Evolutionary conservation across 1,139 yeast genomes (phyloP), one percentile per base, ranked within the genome.

Genomic region (Pichia sp.): DNA sequence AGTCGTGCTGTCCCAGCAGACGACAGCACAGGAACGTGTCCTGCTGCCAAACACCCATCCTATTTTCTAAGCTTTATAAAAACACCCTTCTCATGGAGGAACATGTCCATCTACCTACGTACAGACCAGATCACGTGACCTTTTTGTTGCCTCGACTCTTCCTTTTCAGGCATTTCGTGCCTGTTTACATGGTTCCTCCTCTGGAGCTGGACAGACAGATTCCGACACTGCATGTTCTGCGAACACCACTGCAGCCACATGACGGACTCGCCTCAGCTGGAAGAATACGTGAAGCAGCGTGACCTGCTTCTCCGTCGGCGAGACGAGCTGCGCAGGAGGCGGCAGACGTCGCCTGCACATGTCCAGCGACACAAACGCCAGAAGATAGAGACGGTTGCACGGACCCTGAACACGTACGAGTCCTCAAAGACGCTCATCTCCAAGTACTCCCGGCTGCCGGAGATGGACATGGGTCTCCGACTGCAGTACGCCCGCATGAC

Each of bases 361-460:
- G 26, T 23, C 26, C 29, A 16, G 30, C 50, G 23, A 36, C 23
- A 19, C 32, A 47, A 47, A 36, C 43, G 34, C 7, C 44, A 8
- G 7, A 49, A 30, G 26, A 38, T 41, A 30, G 41, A 30, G 41
- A 41, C 46, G 11, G n/a, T 30, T 36, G 40, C 44, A 32, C 34
- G 45, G 2, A 44, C 52, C 15, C 4, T 34, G n/a, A n/a, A 36
- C 11, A 36, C 57, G 4, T 49, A 55, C 16, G 10, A 31, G 10
- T 15, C 43, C 26, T 46, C 55, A 3, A 48, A 29, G 16, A 29
- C 45, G 8, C 38, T 54, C 7, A 19, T 58, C 3, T 46, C 60
- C n/a, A 51, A 54, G 8, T 56, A 64, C 43, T 63, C 68, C 5
- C 59, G 57, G 36, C 50, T 67, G 15, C 70, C 70, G 0, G 61